Evolutionary conservation across 1,284 basidiomycete species (phyloP).

Genomic region (Naganishia sp.): DNA sequence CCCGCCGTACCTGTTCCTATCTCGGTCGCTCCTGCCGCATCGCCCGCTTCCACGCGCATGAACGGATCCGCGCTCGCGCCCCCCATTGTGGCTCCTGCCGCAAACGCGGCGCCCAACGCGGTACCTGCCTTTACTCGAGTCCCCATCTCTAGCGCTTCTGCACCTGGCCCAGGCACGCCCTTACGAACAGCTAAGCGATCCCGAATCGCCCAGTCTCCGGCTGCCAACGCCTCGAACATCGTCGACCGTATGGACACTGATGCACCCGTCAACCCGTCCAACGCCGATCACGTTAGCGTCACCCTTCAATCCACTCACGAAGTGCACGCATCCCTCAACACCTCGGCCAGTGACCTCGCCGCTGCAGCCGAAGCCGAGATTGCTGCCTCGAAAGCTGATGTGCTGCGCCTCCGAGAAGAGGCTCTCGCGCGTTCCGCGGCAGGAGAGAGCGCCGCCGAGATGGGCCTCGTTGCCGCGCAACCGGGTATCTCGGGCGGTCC

Average conservation of each 20-base stretch:
- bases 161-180: slow-evolving; percentile 2
- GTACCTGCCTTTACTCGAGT: neutral
- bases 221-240: slow-evolving; percentile 20
- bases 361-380: slow-evolving; percentile 51
- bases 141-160: neutral
- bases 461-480: slow-evolving; percentile 45
- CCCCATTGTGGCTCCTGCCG: neutral
- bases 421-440: slow-evolving; percentile 44
- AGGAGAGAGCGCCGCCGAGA: slow-evolving; percentile 39
- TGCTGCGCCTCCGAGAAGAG: slow-evolving; percentile 49
- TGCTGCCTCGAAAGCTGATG: slow-evolving; percentile 49
- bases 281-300: slow-evolving; percentile 38
- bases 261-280: slow-evolving; percentile 14
- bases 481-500: slow-evolving; percentile 29
- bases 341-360: slow-evolving; percentile 36
- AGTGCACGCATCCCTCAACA: slow-evolving; percentile 42
- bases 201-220: slow-evolving; percentile 43
- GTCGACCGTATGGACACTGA: neutral
- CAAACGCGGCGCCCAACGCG: neutral
- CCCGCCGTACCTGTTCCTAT: slow-evolving; percentile 10
- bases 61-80: neutral
- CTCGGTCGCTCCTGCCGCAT: slow-evolving; percentile 13
- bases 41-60: neutral
- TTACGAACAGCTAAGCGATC: slow-evolving; percentile 60
- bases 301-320: slow-evolving; percentile 50